phyloP scores from a whole-genome alignment of 257 asterid species.

The Cordia subcordata region DNA sequence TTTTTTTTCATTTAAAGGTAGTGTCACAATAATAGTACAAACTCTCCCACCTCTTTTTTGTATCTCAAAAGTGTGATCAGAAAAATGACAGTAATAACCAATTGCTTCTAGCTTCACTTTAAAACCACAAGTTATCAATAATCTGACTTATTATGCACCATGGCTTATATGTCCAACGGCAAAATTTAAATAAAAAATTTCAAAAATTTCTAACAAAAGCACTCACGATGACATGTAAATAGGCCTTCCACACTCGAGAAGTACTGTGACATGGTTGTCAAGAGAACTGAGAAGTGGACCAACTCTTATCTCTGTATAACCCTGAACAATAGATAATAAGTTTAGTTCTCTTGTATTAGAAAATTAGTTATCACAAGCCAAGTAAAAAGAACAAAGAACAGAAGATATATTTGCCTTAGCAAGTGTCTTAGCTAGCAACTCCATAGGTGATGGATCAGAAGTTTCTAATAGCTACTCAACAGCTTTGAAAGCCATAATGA shows the following conservation, averaged over 20 bases:
- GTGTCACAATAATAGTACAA: no score
- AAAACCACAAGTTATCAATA: background rate
- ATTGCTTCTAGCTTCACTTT: no score
- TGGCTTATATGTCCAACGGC: background rate
- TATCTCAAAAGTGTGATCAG: no score
- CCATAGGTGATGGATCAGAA: slow-evolving; percentile 67
- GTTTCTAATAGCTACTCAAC: slow-evolving; percentile 72
- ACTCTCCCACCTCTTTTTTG: no score
- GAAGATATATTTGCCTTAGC: slow-evolving; percentile 88
- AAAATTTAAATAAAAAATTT: background rate
- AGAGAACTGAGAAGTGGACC: slow-evolving; percentile 81
- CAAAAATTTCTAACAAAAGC: background rate
- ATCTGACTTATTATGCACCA: background rate
- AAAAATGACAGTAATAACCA: no score
- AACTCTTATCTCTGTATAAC: slow-evolving; percentile 78
- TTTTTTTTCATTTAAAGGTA: no score
- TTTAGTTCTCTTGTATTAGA: background rate
- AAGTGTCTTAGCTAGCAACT: slow-evolving; percentile 86
- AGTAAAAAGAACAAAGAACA: background rate
- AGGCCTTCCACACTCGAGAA: slow-evolving; percentile 73
- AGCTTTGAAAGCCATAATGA: slow-evolving; percentile 79
- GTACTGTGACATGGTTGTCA: slow-evolving; percentile 80
- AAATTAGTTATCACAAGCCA: no score
- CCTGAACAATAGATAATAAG: slow-evolving; percentile 36
- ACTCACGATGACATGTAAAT: slow-evolving; percentile 74